Conservation (phyloP, 169 alveolate species). For the Plasmodium billcollinsi region DNA sequence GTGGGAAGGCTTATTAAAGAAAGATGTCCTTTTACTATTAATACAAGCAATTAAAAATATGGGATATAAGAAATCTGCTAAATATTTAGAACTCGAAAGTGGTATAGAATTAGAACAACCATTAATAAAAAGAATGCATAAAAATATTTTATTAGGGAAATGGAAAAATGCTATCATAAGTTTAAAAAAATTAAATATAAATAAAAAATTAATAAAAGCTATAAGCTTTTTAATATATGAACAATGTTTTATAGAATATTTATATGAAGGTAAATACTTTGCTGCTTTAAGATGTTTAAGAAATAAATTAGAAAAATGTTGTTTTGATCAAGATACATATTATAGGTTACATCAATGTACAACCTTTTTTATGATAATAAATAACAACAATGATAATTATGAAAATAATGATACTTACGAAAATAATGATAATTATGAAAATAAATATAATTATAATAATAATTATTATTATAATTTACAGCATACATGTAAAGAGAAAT, state of each 20-base stretch:
- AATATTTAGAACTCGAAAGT: conserved; percentile 82
- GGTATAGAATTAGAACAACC: conserved; percentile 77
- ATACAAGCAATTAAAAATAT: conserved; percentile 65
- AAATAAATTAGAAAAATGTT: conserved; percentile 55
- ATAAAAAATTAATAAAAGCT: conserved; percentile 78
- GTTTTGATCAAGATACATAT: conserved; percentile 71
- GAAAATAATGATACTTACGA: not conserved
- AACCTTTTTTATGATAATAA: conserved; percentile 41
- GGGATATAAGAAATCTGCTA: conserved; percentile 75
- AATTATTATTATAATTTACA: not conserved
- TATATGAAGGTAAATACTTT: conserved; percentile 75
- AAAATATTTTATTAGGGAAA: conserved; percentile 77
- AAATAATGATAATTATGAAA: not conserved
- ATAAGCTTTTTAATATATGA: conserved; percentile 81
- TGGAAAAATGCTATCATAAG: conserved; percentile 76
- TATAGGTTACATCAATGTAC: conserved; percentile 67
- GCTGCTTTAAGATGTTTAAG: conserved; percentile 81
- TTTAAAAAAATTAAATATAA: conserved; percentile 69
- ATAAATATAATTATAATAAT: not conserved
- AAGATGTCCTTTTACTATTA: conserved; percentile 46
- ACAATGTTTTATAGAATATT: conserved; percentile 80
- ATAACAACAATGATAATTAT: not conserved
- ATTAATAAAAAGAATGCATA: conserved; percentile 75
- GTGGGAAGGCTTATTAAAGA: conserved; percentile 69
- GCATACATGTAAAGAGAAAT: conserved; percentile 1